Base-by-base conservation (phyloP, 202 grass and related monocot genomes). In the Eragrostis tef region DNA sequence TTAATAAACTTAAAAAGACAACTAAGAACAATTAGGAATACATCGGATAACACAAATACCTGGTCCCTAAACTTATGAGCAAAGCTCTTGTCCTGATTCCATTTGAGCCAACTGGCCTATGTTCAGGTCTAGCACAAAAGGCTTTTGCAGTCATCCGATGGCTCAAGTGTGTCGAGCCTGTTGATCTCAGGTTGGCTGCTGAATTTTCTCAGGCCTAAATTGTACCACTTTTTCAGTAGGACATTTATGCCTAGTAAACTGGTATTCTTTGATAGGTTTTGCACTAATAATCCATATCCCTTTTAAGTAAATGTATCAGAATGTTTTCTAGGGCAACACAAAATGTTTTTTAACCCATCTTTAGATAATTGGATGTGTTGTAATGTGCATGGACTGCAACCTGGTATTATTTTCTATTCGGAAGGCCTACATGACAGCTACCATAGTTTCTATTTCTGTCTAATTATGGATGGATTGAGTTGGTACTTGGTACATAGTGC, bases 221-320 rank as follows among this genome's bases (percentile, higher is more conserved):
- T 70, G 31, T 60, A 68, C 29, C 3, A 25, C 15, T 75, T 44
- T 17, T 54, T 63, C 51, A 31, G n/a, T 62, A 63, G 62, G 11
- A 51, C 63, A 3, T 41, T 6, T 10, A 69, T 22, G 45, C 29
- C 34, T 64, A 82, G 8, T 17, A 64, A 56, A 29, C 70, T 20
- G 12, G 1, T 60, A 69, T 21, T 60, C 52, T 73, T 76, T 21
- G 45, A 70, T 62, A 78, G 6, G 29, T 20, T 31, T 75, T 60
- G 42, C n/a, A 79, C 27, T 69, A 14, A 34, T 81, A 61, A 69
- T 50, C 20, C 20, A 21, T 52, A 79, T 52, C n/a, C 11, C 19
- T 61, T 61, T 60, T 0, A 51, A 29, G 57, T 66, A 43, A 75
- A 19, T 75, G 61, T 17, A 76, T 31, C 7, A 19, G 15, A 22